A percentile compares a stretch with the other conserved stretches of the same genome.
Conservation (phyloP, 2,329 filamentous ascomycete genomes). For the Fusarium sarcochroum region DNA sequence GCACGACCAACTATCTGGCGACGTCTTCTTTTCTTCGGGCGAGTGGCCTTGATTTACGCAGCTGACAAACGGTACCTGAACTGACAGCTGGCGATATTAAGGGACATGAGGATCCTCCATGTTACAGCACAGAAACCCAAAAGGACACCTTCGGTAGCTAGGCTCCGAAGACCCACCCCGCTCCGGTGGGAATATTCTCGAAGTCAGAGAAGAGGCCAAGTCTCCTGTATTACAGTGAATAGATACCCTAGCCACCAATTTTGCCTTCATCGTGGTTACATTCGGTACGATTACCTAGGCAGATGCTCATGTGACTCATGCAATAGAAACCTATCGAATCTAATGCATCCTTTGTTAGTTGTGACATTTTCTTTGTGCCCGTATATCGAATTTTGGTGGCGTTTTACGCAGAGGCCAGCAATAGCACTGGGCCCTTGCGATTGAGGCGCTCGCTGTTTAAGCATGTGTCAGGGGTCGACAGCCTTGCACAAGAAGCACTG, state of each 20-base stretch:
- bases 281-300: not conserved
- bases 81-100: slow-evolving; percentile 34
- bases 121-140: slow-evolving; percentile 10
- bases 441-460: slow-evolving; percentile 35
- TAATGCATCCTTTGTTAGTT: slow-evolving; percentile 7
- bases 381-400: slow-evolving; percentile 19
- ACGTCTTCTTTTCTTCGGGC: slow-evolving; percentile 1
- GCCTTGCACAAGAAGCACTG: slow-evolving; percentile 41
- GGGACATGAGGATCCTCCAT: slow-evolving; percentile 35
- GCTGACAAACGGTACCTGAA: not conserved
- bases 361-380: slow-evolving; percentile 10
- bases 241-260: not conserved
- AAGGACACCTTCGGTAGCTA: slow-evolving; percentile 43
- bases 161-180: slow-evolving; percentile 42
- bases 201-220: slow-evolving; percentile 46
- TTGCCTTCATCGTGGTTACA: slow-evolving; percentile 9
- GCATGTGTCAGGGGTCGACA: slow-evolving; percentile 31
- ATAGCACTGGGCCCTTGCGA: not conserved
- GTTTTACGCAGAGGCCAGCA: slow-evolving; percentile 21
- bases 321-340: slow-evolving; percentile 35
- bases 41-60: not conserved
- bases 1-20: not conserved
- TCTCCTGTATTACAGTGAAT: slow-evolving; percentile 11
- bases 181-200: slow-evolving; percentile 48
- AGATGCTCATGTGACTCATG: slow-evolving; percentile 35